These are phyloP conservation scores for Phytopythium sindhum DNA, from an alignment of 352 stramenopile species.

Conservation along the genomic window DNA sequence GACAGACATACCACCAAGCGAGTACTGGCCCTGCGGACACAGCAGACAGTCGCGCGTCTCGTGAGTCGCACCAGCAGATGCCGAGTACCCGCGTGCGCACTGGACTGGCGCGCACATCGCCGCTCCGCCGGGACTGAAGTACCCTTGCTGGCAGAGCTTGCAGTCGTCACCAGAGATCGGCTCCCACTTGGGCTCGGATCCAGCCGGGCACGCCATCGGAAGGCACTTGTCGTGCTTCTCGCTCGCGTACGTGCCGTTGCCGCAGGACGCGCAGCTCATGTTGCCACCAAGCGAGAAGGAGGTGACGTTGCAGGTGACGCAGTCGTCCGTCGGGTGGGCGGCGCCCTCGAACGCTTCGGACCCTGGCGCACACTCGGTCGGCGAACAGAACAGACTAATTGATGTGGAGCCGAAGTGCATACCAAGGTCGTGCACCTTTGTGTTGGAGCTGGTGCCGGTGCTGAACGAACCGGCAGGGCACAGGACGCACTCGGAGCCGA, in stretches of 20 bases:
- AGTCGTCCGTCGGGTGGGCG: constrained; percentile 23
- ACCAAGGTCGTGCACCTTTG: constrained; percentile 2
- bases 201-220: constrained; percentile 21
- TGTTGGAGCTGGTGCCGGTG: constrained; percentile 14
- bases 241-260: constrained; percentile 31
- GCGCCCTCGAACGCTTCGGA: constrained; percentile 20
- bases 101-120: constrained; percentile 24
- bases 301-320: constrained; percentile 24
- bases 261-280: constrained; percentile 22
- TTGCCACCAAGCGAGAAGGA: constrained; percentile 32
- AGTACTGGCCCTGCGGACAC: constrained; percentile 30
- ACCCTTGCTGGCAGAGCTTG: constrained; percentile 28
- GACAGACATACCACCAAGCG: constrained; percentile 23
- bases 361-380: constrained; percentile 19
- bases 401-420: background rate
- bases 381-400: constrained; percentile 19
- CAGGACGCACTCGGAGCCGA: constrained; percentile 22
- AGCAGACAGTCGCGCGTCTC: constrained; percentile 20
- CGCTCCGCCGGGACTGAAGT: constrained; percentile 27
- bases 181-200: constrained; percentile 21
- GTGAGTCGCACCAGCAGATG: constrained; percentile 19
- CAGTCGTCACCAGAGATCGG: constrained; percentile 24
- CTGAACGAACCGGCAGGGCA: constrained; percentile 31
- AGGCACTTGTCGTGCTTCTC: constrained; percentile 16
- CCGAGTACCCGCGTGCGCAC: constrained; percentile 25